Percentiles rank a stretch among this genome's conserved stretches.
phyloP scores from a whole-genome alignment of 805 yeast species.

The Pichia membranifaciens region DNA sequence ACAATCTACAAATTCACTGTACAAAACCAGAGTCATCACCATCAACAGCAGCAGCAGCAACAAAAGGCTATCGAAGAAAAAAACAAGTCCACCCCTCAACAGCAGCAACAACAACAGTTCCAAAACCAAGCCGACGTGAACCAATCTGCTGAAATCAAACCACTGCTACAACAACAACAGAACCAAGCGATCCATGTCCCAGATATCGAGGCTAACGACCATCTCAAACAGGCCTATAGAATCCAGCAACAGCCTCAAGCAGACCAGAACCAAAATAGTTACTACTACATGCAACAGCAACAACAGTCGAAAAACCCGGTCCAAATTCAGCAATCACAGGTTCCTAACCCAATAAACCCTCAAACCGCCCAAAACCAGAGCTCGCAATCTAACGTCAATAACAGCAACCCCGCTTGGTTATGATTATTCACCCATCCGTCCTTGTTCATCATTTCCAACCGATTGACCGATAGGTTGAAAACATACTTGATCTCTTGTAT shows the following conservation, averaged over 20 bases:
- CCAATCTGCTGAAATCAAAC: conserved; percentile 18
- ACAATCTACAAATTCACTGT: conserved; percentile 75
- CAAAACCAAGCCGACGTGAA: conserved; percentile 3
- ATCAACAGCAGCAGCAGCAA: conserved; percentile 22
- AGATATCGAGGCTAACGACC: conserved; percentile 21
- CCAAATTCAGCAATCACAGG: conserved; percentile 17
- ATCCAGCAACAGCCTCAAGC: conserved; percentile 18
- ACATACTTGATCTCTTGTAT: too few relatives aligned
- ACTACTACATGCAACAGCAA: conserved; percentile 18
- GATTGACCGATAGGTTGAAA: too few relatives aligned
- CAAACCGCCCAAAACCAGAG: conserved; percentile 11
- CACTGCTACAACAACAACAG: conserved; percentile 28
- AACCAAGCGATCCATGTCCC: conserved; percentile 30
- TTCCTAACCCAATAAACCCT: not conserved
- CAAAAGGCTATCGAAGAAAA: conserved; percentile 18
- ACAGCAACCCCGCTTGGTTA: conserved; percentile 28
- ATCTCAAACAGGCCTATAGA: conserved; percentile 12
- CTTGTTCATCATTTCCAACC: too few relatives aligned
- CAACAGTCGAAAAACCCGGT: conserved; percentile 13
- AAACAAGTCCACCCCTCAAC: conserved; percentile 8
- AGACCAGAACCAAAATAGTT: conserved; percentile 17
- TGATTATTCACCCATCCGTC: conserved; percentile 4
- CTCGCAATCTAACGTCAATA: conserved; percentile 13
- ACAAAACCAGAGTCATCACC: conserved; percentile 40
- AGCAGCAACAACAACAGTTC: conserved; percentile 8